Percentiles rank a stretch among this genome's conserved stretches.
phyloP scores from a whole-genome alignment of 1,284 basidiomycete species.

The Puccinia brachypodii region DNA sequence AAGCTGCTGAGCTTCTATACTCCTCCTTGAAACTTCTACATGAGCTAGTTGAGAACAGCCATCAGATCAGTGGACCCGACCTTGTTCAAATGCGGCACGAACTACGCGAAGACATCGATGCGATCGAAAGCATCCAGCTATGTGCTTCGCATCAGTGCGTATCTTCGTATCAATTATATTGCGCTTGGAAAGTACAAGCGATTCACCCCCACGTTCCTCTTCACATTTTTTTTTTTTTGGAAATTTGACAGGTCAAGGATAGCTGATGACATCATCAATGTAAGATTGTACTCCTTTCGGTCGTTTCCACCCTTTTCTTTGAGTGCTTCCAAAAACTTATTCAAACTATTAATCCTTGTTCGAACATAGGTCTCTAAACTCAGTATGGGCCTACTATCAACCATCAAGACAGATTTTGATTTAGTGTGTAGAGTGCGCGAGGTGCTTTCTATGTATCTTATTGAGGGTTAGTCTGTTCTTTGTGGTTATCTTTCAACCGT shows the following conservation, averaged over 20 bases:
- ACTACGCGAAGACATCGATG: conserved; percentile 53
- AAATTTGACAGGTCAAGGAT: conserved; percentile 32
- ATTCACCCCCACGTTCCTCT: background rate
- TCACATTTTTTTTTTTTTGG: background rate
- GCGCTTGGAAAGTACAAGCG: background rate
- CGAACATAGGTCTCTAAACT: conserved; percentile 35
- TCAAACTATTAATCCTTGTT: background rate
- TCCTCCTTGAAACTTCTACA: conserved; percentile 23
- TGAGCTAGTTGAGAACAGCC: background rate
- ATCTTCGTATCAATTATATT: background rate
- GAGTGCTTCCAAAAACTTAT: background rate
- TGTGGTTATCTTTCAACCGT: background rate
- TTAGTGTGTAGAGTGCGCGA: conserved; percentile 31
- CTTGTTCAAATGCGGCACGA: conserved; percentile 50
- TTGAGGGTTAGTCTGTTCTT: conserved; percentile 20
- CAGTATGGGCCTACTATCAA: conserved; percentile 41
- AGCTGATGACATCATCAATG: conserved; percentile 47
- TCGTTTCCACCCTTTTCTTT: background rate
- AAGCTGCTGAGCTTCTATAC: conserved; percentile 43
- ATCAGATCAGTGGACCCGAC: background rate
- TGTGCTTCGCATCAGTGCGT: conserved; percentile 53
- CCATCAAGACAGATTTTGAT: conserved; percentile 43
- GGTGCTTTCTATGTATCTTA: conserved; percentile 44
- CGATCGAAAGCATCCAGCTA: conserved; percentile 53
- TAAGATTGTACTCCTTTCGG: background rate